phyloP scores from a whole-genome alignment of 805 yeast species.

The Ogataea dorogensis region DNA sequence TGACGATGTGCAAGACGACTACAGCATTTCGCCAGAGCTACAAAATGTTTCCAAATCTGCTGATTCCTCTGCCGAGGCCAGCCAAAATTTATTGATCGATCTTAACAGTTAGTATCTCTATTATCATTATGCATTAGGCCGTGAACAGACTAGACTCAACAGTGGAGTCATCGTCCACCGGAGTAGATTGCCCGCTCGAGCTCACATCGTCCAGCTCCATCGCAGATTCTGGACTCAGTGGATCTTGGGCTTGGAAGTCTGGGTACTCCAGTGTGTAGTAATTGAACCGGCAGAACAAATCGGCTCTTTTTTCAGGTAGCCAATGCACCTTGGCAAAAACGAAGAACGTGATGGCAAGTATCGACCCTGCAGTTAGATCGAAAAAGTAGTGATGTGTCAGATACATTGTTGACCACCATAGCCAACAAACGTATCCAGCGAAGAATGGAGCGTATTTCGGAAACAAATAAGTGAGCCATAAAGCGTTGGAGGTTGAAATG shows the following conservation, averaged over 20 bases:
- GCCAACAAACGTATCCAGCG: slow-evolving; percentile 78
- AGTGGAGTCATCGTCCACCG: slow-evolving; percentile 22
- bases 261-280: slow-evolving; percentile 43
- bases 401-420: slow-evolving; percentile 99
- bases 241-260: slow-evolving; percentile 36
- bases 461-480: slow-evolving; percentile 77
- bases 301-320: slow-evolving; percentile 58
- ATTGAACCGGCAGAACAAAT: slow-evolving; percentile 68
- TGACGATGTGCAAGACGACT: neutral
- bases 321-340: slow-evolving; percentile 60
- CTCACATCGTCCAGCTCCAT: slow-evolving; percentile 21
- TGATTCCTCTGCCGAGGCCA: neutral
- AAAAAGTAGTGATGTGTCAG: slow-evolving; percentile 92
- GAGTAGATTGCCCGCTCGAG: slow-evolving; percentile 24
- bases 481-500: slow-evolving; percentile 86
- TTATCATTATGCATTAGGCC: slow-evolving; percentile 13
- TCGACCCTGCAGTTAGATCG: slow-evolving; percentile 87
- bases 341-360: slow-evolving; percentile 67
- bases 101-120: slow-evolving; percentile 4
- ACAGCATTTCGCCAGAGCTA: neutral
- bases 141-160: slow-evolving; percentile 20
- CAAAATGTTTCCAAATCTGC: neutral
- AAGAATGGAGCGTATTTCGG: slow-evolving; percentile 65
- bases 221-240: slow-evolving; percentile 23
- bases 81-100: slow-evolving; percentile 5